Base-by-base conservation (phyloP, 371 early-diverging fungal species). In the Entomophthora muscae region DNA sequence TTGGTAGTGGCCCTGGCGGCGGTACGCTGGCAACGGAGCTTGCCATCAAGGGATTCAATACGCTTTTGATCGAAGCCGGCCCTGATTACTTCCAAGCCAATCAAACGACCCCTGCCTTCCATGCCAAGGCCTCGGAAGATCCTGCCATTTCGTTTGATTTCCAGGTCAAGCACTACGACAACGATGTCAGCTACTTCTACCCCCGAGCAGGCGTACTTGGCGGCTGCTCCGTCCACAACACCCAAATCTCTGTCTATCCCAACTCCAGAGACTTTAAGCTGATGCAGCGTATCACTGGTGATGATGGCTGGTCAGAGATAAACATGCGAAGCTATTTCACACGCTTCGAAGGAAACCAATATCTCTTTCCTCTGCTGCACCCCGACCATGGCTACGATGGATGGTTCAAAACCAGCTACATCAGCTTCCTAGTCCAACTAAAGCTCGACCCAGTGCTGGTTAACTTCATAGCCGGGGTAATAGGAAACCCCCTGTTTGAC, bases 251-350 rank as follows among this genome's bases (percentile, higher is more conserved):
- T 3, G 17, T 63, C 5, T 53, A 53, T n/a, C 63, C 63, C 10
- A 52, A 63, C 3, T 3, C 1, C 1, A 1, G 30, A 10, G 63
- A 63, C 22, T 63, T 63, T 29, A 32, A 28, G 1, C 2, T 23
- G 30, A 12, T 63, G 53, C 23, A 17, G 1, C 2, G 32, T 26
- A 23, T 54, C 2, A 63, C 63, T 2, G 31, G 31, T 1, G 30
- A 63, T 22, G 21, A 13, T 2, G 12, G 1, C 1, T 63, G 53
- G 53, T 3, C 1, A 5, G 63, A 63, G 29, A n/a, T 12, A 13
- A 63, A 28, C 22, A 23, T 63, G n/a, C 53, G 63, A 13, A 52
- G 54, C n/a, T 63, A 63, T 22, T 63, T 53, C 30, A 53, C 52
- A 5, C 61, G 33, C 17, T 22, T 61, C 23, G 61, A 61, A 24